phyloP scores from a whole-genome alignment of 2,329 filamentous ascomycete genomes.

The Amesomyces nigricolor region DNA sequence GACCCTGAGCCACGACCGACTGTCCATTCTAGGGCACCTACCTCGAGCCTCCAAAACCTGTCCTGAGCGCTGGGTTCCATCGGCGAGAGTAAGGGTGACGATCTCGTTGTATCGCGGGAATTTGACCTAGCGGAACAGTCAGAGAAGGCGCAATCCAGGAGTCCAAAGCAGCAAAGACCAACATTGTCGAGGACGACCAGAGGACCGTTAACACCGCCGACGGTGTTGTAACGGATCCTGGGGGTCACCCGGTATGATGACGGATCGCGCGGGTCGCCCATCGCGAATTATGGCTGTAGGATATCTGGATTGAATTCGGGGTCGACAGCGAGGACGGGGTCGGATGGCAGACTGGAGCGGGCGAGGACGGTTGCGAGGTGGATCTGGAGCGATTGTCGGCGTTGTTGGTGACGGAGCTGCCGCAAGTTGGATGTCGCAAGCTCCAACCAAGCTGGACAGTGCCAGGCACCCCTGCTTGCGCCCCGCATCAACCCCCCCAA shows the following conservation, averaged over 20 bases:
- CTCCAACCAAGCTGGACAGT: slow-evolving; percentile 15
- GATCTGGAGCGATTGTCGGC: slow-evolving; percentile 13
- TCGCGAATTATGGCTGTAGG: slow-evolving; percentile 30
- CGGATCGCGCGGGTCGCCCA: slow-evolving; percentile 54
- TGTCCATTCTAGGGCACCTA: slow-evolving; percentile 37
- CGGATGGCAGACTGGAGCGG: slow-evolving; percentile 18
- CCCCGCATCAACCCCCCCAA: slow-evolving; percentile 19
- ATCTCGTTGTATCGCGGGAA: slow-evolving; percentile 97
- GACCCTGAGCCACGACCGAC: neutral
- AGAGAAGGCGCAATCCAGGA: slow-evolving; percentile 21
- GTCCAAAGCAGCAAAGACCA: slow-evolving; percentile 30
- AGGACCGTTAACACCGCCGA: slow-evolving; percentile 95
- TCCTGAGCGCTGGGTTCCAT: slow-evolving; percentile 88
- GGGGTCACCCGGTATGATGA: slow-evolving; percentile 56
- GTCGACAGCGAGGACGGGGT: slow-evolving; percentile 13
- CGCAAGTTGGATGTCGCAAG: slow-evolving; percentile 20
- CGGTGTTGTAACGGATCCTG: slow-evolving; percentile 89
- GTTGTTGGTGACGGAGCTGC: slow-evolving; percentile 17
- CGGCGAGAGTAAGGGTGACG: slow-evolving; percentile 88
- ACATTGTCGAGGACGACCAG: slow-evolving; percentile 97
- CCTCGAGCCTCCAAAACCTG: slow-evolving; percentile 97
- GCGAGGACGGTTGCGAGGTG: neutral
- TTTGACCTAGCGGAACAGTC: slow-evolving; percentile 66
- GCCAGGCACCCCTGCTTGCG: slow-evolving; percentile 12
- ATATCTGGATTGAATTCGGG: neutral